Conservation (phyloP, 2,329 filamentous ascomycete genomes). For the Aspergillus spinulosporus region DNA sequence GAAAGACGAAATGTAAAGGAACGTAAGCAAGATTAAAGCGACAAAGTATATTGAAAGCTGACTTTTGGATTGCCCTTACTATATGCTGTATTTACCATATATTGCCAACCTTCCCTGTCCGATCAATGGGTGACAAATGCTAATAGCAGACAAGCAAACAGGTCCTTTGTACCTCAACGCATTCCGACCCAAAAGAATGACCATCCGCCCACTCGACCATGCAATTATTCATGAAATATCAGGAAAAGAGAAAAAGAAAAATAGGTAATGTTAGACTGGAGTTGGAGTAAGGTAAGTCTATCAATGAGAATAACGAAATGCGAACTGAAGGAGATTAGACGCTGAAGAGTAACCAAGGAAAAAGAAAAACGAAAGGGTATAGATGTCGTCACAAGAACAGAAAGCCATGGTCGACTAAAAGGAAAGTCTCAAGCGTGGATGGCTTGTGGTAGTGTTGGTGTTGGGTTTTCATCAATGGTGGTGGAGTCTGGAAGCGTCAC, state of each 20-base stretch:
- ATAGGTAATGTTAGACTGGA: neutral
- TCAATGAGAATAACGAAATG: conserved; percentile 2
- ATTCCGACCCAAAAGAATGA: conserved; percentile 9
- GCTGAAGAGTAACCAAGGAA: conserved; percentile 16
- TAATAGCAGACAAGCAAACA: neutral
- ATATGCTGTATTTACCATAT: conserved; percentile 14
- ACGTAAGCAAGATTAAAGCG: conserved; percentile 5
- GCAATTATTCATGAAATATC: neutral
- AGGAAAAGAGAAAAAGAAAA: neutral
- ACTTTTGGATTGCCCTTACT: conserved; percentile 14
- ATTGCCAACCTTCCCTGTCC: conserved; percentile 6
- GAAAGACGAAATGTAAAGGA: neutral
- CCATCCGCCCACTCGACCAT: conserved; percentile 9
- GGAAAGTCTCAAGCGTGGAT: conserved; percentile 23
- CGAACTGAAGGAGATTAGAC: neutral
- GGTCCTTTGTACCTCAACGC: neutral
- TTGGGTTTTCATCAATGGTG: conserved; percentile 17
- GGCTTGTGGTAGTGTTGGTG: conserved; percentile 26
- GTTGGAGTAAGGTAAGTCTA: conserved; percentile 2
- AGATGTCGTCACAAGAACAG: conserved; percentile 14
- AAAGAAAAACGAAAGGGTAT: conserved; percentile 14
- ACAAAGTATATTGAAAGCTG: conserved; percentile 11
- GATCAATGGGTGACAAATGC: neutral
- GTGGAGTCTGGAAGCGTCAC: conserved; percentile 5
- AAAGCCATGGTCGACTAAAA: conserved; percentile 8